These are phyloP conservation scores for Boletus sp. DNA, from an alignment of 1,284 basidiomycete genomes.

Conservation along the genomic window DNA sequence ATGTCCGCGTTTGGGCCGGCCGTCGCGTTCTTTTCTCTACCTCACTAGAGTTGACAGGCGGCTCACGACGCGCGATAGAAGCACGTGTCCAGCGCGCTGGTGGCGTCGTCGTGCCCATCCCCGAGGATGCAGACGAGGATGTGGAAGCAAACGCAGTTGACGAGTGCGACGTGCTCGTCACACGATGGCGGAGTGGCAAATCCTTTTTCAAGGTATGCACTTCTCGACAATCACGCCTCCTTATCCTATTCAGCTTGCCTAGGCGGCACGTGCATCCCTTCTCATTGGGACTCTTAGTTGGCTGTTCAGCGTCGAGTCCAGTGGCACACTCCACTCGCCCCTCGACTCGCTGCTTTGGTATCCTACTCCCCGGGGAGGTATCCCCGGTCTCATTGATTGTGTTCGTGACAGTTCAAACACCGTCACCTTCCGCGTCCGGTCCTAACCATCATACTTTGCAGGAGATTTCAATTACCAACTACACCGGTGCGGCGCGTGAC, in stretches of 20 bases:
- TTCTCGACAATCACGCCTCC: no score
- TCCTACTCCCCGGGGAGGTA: conserved; percentile 43
- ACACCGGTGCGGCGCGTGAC: conserved; percentile 78
- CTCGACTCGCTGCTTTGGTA: conserved; percentile 57
- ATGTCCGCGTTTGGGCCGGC: conserved; percentile 43
- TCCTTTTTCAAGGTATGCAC: conserved; percentile 61
- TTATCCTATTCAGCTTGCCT: neutral
- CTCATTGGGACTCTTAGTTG: conserved; percentile 77
- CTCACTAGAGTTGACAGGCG: conserved; percentile 48
- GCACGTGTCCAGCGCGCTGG: conserved; percentile 54
- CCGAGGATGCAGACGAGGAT: conserved; percentile 32
- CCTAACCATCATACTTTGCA: conserved; percentile 26
- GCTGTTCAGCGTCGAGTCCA: conserved; percentile 74
- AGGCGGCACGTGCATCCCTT: conserved; percentile 33
- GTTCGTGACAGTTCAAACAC: conserved; percentile 32
- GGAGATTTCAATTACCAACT: conserved; percentile 84
- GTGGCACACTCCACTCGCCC: conserved; percentile 53
- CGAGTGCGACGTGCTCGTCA: conserved; percentile 65
- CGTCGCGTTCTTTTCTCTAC: conserved; percentile 57
- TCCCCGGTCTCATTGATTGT: conserved; percentile 43
- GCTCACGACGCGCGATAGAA: conserved; percentile 52
- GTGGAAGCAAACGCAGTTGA: conserved; percentile 41
- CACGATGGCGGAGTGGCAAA: conserved; percentile 61
- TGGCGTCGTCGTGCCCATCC: conserved; percentile 47
- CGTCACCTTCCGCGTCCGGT: neutral